Evolutionary conservation across 805 yeast species (phyloP).

Genomic region (Metschnikowia aberdeeniae): DNA sequence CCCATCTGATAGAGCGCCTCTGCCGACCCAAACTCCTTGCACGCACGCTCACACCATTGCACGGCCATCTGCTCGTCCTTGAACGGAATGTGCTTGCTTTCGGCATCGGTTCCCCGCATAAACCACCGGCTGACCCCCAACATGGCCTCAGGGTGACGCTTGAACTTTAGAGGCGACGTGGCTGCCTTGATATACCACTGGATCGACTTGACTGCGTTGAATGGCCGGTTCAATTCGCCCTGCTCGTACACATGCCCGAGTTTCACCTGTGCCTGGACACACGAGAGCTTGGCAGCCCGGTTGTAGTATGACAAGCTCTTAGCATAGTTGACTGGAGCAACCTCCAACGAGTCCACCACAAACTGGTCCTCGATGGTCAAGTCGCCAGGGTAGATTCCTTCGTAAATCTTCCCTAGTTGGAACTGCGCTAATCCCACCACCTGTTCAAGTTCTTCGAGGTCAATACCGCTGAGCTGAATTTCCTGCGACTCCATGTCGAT

Average conservation of each 20-base stretch:
- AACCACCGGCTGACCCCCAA: slow-evolving; percentile 42
- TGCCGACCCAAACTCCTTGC: slow-evolving; percentile 34
- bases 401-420: slow-evolving; percentile 41
- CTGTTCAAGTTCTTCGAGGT: slow-evolving; percentile 38
- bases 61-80: slow-evolving; percentile 36
- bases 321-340: slow-evolving; percentile 41
- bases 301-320: slow-evolving; percentile 40
- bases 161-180: slow-evolving; percentile 35
- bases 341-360: slow-evolving; percentile 28
- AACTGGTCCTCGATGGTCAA: slow-evolving; percentile 34
- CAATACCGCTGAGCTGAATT: slow-evolving; percentile 33
- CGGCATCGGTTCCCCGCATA: slow-evolving; percentile 31
- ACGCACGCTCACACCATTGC: slow-evolving; percentile 42
- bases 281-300: slow-evolving; percentile 38
- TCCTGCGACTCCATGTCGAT: slow-evolving; percentile 33
- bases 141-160: slow-evolving; percentile 44
- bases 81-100: slow-evolving; percentile 32
- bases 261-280: slow-evolving; percentile 38
- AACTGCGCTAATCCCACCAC: slow-evolving; percentile 39
- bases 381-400: slow-evolving; percentile 44
- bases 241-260: slow-evolving; percentile 40
- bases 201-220: slow-evolving; percentile 38
- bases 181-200: slow-evolving; percentile 44
- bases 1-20: slow-evolving; percentile 42
- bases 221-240: slow-evolving; percentile 39